Conservation (phyloP, 129 eudicot genomes). For the Cynara cardunculus region DNA sequence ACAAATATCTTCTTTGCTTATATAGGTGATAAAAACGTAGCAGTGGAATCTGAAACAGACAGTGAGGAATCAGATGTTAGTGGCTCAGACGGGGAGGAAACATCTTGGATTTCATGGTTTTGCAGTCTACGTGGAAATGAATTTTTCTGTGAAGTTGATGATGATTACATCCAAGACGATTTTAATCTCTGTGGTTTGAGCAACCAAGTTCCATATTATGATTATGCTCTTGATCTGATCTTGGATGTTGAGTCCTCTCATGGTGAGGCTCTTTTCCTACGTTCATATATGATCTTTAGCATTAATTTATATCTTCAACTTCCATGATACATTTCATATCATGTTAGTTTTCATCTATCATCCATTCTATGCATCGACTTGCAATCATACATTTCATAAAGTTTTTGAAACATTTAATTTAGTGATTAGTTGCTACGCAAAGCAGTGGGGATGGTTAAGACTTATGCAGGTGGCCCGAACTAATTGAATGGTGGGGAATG, state of each 20-base stretch:
- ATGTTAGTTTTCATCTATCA: not conserved
- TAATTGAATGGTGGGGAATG: no score
- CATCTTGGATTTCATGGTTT: constrained; percentile 43
- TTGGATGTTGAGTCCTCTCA: constrained; percentile 36
- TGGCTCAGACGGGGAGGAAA: constrained; percentile 42
- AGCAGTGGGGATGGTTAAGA: no score
- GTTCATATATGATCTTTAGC: not conserved
- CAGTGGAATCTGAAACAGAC: constrained; percentile 37
- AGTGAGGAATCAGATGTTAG: constrained; percentile 40
- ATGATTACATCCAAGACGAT: constrained; percentile 37
- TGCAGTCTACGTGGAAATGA: constrained; percentile 39
- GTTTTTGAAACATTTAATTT: no score
- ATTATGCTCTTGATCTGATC: constrained; percentile 40
- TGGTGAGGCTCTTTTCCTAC: constrained; percentile 26
- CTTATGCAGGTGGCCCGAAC: no score
- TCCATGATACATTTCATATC: not conserved
- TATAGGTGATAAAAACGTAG: not conserved
- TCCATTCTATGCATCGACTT: no score
- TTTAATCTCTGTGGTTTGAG: constrained; percentile 36
- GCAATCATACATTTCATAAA: no score
- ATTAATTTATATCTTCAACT: not conserved
- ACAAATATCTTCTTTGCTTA: not conserved
- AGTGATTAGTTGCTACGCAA: no score
- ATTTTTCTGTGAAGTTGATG: constrained; percentile 35
- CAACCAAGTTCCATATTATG: constrained; percentile 34